Percentiles rank a stretch among this genome's conserved stretches.
Evolutionary conservation across 164 flowering plant species (phyloP).

Genomic region (Buxus sempervirens): DNA sequence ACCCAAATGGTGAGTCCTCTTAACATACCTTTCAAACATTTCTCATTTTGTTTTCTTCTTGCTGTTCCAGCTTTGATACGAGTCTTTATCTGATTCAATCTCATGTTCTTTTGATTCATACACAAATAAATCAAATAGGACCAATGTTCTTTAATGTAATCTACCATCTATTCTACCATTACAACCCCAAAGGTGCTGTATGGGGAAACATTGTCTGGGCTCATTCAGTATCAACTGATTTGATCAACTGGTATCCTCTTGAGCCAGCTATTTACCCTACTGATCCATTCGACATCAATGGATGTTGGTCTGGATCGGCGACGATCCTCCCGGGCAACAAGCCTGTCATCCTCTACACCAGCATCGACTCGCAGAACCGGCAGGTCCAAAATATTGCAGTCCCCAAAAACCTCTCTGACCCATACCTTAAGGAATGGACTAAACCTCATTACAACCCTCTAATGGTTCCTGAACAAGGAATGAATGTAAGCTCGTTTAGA

Average conservation of each 20-base stretch:
- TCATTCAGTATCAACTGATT: slow-evolving; percentile 45
- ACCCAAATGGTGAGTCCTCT: slow-evolving; percentile 29
- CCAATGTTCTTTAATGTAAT: slow-evolving; percentile 35
- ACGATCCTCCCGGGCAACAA: slow-evolving; percentile 44
- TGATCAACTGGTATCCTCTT: slow-evolving; percentile 45
- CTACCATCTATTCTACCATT: slow-evolving; percentile 42
- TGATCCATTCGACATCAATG: slow-evolving; percentile 34
- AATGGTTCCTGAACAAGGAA: slow-evolving; percentile 20
- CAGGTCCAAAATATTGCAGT: slow-evolving; percentile 48
- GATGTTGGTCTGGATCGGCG: slow-evolving; percentile 52
- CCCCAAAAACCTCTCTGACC: slow-evolving; percentile 45
- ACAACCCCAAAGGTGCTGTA: slow-evolving; percentile 41
- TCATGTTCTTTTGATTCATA: neutral
- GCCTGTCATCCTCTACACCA: slow-evolving; percentile 52
- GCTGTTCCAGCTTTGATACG: neutral
- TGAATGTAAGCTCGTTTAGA: slow-evolving; percentile 30
- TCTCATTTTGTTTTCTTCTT: neutral
- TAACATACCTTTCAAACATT: too few species aligned
- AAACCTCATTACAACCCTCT: slow-evolving; percentile 38
- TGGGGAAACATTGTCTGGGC: slow-evolving; percentile 57
- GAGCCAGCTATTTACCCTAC: slow-evolving; percentile 36
- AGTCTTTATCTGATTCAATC: neutral
- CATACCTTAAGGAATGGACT: slow-evolving; percentile 42
- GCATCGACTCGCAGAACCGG: slow-evolving; percentile 18
- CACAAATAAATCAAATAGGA: slow-evolving; percentile 19